A percentile compares a stretch with the other conserved stretches of the same genome.
Evolutionary conservation across 208 protist species (phyloP).

Genomic region (Polymyxa betae): DNA sequence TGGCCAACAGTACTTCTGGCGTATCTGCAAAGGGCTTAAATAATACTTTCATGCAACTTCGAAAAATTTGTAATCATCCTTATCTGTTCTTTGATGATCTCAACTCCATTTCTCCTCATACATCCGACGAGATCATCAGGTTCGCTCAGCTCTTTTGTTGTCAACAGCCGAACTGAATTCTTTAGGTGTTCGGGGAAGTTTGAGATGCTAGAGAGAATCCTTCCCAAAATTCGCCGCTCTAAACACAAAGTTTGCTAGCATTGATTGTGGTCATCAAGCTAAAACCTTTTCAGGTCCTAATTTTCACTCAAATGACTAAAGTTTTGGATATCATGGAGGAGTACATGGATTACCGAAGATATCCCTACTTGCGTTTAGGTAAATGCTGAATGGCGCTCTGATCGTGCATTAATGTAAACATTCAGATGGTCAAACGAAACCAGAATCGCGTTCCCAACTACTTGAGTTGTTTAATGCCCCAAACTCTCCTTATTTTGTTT

Average conservation of each 20-base stretch:
- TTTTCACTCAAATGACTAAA: slow-evolving; percentile 96
- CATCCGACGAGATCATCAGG: background rate
- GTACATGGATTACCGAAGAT: slow-evolving; percentile 69
- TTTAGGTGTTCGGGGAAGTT: slow-evolving; percentile 70
- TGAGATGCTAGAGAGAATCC: slow-evolving; percentile 69
- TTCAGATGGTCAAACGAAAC: slow-evolving; percentile 51
- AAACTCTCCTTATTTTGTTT: slow-evolving; percentile 88
- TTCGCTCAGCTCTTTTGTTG: no score
- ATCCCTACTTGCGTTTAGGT: slow-evolving; percentile 63
- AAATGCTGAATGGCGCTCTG: background rate
- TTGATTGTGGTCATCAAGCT: background rate
- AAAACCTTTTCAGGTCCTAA: slow-evolving; percentile 82
- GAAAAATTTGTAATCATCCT: slow-evolving; percentile 90
- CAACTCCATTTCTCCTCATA: slow-evolving; percentile 46
- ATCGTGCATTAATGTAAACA: background rate
- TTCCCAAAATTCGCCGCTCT: slow-evolving; percentile 70
- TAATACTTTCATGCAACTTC: slow-evolving; percentile 75
- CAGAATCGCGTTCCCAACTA: background rate
- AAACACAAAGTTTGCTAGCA: slow-evolving; percentile 67
- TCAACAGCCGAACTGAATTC: no score
- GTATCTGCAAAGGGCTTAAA: slow-evolving; percentile 43
- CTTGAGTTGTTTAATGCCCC: slow-evolving; percentile 88
- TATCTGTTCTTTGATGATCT: slow-evolving; percentile 71
- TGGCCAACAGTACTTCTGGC: background rate
- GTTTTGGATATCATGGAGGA: slow-evolving; percentile 84